Evolutionary conservation across 129 eudicot species (phyloP), one percentile per base, ranked within the genome.

Genomic region (Helichrysum umbraculigerum): DNA sequence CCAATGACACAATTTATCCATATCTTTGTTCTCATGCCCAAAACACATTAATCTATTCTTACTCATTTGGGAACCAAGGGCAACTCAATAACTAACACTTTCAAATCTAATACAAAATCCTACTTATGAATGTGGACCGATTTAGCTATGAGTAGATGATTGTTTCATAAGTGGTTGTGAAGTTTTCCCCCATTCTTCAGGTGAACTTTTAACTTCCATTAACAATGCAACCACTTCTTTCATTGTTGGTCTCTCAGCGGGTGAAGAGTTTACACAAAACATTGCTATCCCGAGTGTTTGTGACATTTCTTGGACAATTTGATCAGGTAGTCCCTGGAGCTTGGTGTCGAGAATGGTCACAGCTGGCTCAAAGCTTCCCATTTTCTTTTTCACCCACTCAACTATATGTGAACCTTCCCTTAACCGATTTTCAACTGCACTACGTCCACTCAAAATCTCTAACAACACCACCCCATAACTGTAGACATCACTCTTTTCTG

Each of bases 311-410:
- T 92, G 98, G 61, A 92, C 91, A 86, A 86, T 84, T 71, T 89
- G 92, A 72, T 92, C 98, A 0, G 93, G 93, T 80, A 92, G 81
- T 1, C 96, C 93, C 62, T 87, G 92, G 16, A 92, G 93, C 80
- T 92, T 92, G 17, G 83, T 59, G 52, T 92, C 96, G 7, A 92
- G 86, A 15, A 92, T 78, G 3, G 89, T 79, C 5, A 87, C 79
- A 0, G 97, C 97, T 32, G 98, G 98, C 72, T 92, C 93, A 19
- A 87, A 89, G 85, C 96, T 92, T 72, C 93, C 98, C 98, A 92
- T 87, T 70, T 92, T 92, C 88, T 86, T 92, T 87, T 89, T 89
- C 76, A 89, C 93, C 98, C 98, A 89, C 69, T 92, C 96, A 2
- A 92, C 98, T 12, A 89, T 92, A 78, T 89, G 96, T 35, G 71